These are phyloP conservation scores for Hypoxylon crocopeplum DNA, from an alignment of 495 filamentous ascomycete species.

Conservation along the genomic window DNA sequence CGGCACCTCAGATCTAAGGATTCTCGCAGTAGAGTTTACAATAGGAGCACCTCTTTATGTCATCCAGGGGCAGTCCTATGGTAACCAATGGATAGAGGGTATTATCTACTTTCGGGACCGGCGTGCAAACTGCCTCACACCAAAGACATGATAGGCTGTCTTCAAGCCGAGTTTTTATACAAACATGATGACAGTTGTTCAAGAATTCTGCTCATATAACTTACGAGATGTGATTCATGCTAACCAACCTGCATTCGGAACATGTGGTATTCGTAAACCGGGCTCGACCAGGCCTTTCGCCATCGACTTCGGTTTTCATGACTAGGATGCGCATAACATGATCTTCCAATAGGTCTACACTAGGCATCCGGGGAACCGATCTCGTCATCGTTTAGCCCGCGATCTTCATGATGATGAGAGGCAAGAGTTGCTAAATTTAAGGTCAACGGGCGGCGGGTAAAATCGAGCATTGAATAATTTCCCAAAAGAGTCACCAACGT, in stretches of 20 bases:
- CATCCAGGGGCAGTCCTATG: too few species aligned
- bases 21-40: too few species aligned
- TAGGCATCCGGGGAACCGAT: constrained; percentile 40
- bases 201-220: constrained; percentile 2
- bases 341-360: constrained; percentile 30
- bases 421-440: constrained; percentile 47
- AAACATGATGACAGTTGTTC: not conserved
- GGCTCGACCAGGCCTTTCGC: too few species aligned
- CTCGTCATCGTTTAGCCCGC: constrained; percentile 49
- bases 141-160: too few species aligned
- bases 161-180: too few species aligned
- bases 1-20: constrained; percentile 3
- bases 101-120: too few species aligned
- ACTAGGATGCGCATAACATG: constrained; percentile 23
- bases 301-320: constrained; percentile 22
- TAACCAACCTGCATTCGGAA: not conserved
- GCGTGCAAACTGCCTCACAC: too few species aligned
- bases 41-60: too few species aligned
- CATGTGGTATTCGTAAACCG: too few species aligned
- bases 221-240: constrained; percentile 18
- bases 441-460: constrained; percentile 45
- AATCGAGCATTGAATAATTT: constrained; percentile 52
- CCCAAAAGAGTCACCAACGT: constrained; percentile 50
- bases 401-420: constrained; percentile 52
- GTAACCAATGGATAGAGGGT: too few species aligned